These are phyloP conservation scores for Huntiella savannae DNA, from an alignment of 2,329 filamentous ascomycete genomes.

Conservation along the genomic window DNA sequence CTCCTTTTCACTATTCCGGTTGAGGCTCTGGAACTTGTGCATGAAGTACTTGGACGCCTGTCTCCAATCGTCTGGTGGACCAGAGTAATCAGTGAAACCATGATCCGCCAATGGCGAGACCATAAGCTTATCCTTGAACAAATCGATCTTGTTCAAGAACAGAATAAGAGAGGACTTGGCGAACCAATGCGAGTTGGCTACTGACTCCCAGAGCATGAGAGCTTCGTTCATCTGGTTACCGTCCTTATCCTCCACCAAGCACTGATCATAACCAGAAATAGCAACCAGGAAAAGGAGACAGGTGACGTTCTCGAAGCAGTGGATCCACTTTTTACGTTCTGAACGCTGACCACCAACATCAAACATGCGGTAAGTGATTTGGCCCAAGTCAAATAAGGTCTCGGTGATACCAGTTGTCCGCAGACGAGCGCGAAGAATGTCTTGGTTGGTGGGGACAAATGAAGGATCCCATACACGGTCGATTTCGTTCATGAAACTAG, in stretches of 20 bases:
- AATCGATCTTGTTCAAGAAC: slow-evolving; percentile 75
- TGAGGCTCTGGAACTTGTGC: slow-evolving; percentile 61
- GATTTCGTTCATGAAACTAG: slow-evolving; percentile 64
- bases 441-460: slow-evolving; percentile 84
- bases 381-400: slow-evolving; percentile 78
- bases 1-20: slow-evolving; percentile 46
- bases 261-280: slow-evolving; percentile 92
- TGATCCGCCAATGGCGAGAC: slow-evolving; percentile 53
- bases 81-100: slow-evolving; percentile 61
- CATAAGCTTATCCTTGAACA: slow-evolving; percentile 60
- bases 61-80: slow-evolving; percentile 51
- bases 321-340: slow-evolving; percentile 94
- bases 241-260: slow-evolving; percentile 87
- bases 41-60: slow-evolving; percentile 64
- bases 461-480: slow-evolving; percentile 56
- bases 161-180: slow-evolving; percentile 63
- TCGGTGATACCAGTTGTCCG: slow-evolving; percentile 92
- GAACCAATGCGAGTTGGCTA: slow-evolving; percentile 77
- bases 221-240: slow-evolving; percentile 89
- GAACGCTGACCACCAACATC: slow-evolving; percentile 84
- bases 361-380: slow-evolving; percentile 92
- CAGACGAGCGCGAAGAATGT: slow-evolving; percentile 75
- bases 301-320: slow-evolving; percentile 88
- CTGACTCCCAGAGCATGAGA: slow-evolving; percentile 70
- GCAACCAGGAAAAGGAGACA: slow-evolving; percentile 85